Evolutionary conservation across 2,329 filamentous ascomycete genomes (phyloP).

Genomic region (Cryphonectria carpinicola): DNA sequence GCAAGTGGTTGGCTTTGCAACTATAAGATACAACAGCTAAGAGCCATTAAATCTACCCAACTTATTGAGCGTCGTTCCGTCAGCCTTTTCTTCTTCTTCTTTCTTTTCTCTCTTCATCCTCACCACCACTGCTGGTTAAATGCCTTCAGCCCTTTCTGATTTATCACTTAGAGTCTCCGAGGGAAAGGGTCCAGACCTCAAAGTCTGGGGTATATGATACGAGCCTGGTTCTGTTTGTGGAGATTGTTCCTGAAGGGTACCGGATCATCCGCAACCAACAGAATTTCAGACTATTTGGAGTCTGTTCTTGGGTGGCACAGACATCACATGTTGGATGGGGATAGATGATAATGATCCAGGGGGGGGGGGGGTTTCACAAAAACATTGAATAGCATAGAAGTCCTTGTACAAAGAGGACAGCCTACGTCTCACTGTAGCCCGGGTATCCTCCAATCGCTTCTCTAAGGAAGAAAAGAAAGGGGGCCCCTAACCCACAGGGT

Average conservation of each 20-base stretch:
- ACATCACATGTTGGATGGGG: neutral
- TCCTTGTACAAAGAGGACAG: neutral
- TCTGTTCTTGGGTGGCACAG: neutral
- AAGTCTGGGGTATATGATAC: neutral
- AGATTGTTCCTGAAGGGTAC: neutral
- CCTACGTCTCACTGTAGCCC: neutral
- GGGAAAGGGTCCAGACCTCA: neutral
- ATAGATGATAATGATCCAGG: neutral
- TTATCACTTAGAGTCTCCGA: neutral
- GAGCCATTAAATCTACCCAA: too few relatives aligned
- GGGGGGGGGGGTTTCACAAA: too few relatives aligned
- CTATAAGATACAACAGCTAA: neutral
- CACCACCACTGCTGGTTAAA: neutral
- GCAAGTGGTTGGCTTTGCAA: neutral
- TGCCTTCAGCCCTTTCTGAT: neutral
- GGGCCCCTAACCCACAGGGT: neutral
- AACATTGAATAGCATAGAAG: neutral
- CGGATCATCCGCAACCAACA: neutral
- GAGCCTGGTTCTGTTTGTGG: neutral
- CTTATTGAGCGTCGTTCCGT: too few relatives aligned
- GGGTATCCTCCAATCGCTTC: neutral
- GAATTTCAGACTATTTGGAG: neutral
- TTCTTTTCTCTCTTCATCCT: too few relatives aligned
- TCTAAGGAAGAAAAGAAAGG: neutral
- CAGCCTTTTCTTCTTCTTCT: too few relatives aligned